phyloP scores from a whole-genome alignment of 1,284 basidiomycete genomes.

The Leccinum pallidistipes region DNA sequence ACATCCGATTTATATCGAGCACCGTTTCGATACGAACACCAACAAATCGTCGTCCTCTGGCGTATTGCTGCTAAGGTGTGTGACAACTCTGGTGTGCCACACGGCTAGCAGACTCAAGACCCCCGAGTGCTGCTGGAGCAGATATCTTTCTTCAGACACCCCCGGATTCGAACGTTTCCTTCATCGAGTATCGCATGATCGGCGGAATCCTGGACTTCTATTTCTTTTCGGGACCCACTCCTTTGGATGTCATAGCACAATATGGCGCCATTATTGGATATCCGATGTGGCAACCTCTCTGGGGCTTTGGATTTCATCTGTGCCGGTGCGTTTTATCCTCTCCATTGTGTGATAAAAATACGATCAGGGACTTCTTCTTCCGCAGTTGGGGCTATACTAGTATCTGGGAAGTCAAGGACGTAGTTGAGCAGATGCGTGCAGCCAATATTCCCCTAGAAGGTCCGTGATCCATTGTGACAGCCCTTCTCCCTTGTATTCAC shows the following conservation, averaged over 20 bases:
- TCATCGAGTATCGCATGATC: conserved; percentile 64
- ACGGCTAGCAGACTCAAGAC: background rate
- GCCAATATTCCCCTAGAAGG: conserved; percentile 68
- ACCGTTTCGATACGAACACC: conserved; percentile 52
- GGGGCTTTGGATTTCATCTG: conserved; percentile 72
- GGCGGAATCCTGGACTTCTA: conserved; percentile 72
- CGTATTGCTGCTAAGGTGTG: conserved; percentile 65
- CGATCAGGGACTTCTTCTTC: background rate
- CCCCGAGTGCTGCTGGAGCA: conserved; percentile 50
- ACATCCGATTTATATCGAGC: conserved; percentile 71
- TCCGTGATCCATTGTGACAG: background rate
- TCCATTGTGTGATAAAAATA: background rate
- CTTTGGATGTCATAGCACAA: conserved; percentile 67
- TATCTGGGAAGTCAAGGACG: conserved; percentile 44
- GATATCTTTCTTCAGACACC: conserved; percentile 66
- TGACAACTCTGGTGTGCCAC: background rate
- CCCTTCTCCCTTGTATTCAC: background rate
- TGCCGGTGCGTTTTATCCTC: conserved; percentile 46
- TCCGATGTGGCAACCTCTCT: conserved; percentile 66
- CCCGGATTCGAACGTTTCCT: conserved; percentile 45
- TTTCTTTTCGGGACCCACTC: conserved; percentile 68
- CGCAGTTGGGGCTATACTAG: conserved; percentile 55
- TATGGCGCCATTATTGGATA: conserved; percentile 60
- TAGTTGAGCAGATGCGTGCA: conserved; percentile 58
- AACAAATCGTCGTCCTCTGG: conserved; percentile 61